phyloP scores from a whole-genome alignment of 202 grass and related monocot genomes.

The Setaria viridis region DNA sequence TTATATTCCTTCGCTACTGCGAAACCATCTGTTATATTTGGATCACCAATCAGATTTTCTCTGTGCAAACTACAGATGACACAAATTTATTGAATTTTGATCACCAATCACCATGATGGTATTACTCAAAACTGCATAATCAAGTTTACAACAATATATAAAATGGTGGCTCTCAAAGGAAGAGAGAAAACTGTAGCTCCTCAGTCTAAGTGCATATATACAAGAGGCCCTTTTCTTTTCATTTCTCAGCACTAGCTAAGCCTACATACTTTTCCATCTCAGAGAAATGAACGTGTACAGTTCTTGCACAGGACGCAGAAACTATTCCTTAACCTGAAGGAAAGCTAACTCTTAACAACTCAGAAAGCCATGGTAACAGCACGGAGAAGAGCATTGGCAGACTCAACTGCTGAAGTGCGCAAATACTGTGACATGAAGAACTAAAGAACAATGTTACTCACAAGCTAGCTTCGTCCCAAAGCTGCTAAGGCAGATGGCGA shows the following conservation, averaged over 20 bases:
- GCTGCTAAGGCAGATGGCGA: constrained; percentile 72
- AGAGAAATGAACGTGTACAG: background rate
- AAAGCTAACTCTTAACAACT: constrained; percentile 20
- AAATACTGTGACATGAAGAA: background rate
- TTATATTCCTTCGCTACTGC: background rate
- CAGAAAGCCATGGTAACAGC: constrained; percentile 1
- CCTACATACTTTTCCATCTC: background rate
- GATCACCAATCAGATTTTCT: background rate
- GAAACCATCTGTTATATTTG: background rate
- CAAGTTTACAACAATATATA: background rate
- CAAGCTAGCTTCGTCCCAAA: constrained; percentile 71
- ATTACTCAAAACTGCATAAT: background rate
- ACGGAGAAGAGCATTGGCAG: background rate
- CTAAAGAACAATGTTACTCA: constrained; percentile 38
- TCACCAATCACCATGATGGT: background rate
- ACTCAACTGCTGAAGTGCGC: background rate
- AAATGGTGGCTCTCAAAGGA: background rate
- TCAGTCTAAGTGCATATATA: background rate
- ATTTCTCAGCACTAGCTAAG: constrained; percentile 1
- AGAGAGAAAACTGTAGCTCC: background rate
- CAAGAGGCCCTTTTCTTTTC: constrained; percentile 2
- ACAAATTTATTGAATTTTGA: constrained; percentile 2
- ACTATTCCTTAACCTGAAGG: background rate
- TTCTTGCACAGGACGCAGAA: background rate
- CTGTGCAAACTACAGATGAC: background rate